These are phyloP conservation scores for Sclerotinia minor DNA, from an alignment of 2,329 filamentous ascomycete genomes.

Conservation along the genomic window DNA sequence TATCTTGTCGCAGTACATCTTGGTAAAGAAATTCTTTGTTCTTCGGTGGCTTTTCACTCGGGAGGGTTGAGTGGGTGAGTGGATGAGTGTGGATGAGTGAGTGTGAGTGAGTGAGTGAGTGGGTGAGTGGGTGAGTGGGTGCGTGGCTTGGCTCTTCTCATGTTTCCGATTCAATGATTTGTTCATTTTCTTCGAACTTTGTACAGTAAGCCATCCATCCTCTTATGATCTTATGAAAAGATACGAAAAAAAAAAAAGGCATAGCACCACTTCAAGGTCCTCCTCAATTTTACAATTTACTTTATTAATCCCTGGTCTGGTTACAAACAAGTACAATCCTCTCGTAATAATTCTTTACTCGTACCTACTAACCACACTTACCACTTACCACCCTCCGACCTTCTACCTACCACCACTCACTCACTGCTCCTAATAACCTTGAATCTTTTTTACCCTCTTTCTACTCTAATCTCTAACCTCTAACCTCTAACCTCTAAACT, in stretches of 20 bases:
- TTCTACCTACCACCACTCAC: not conserved
- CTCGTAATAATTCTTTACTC: not conserved
- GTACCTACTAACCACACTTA: no score
- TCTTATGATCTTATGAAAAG: no score
- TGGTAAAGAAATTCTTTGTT: conserved; percentile 7
- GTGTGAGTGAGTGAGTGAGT: no score
- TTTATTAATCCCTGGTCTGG: no score
- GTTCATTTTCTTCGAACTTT: no score
- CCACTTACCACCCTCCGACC: not conserved
- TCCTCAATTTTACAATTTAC: not conserved
- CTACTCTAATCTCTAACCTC: not conserved
- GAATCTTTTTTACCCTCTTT: not conserved
- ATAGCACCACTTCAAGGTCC: not conserved
- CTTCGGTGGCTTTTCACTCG: not conserved
- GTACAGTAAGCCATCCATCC: not conserved
- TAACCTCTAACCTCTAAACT: no score
- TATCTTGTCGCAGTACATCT: no score
- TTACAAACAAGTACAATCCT: no score
- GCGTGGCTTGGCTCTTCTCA: not conserved
- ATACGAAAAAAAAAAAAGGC: no score
- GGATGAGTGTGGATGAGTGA: no score
- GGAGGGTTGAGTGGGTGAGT: not conserved
- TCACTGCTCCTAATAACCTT: not conserved
- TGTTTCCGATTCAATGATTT: no score
- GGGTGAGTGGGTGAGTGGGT: no score